phyloP scores from a whole-genome alignment of 176 grass and related monocot species.

The Oryza punctata region DNA sequence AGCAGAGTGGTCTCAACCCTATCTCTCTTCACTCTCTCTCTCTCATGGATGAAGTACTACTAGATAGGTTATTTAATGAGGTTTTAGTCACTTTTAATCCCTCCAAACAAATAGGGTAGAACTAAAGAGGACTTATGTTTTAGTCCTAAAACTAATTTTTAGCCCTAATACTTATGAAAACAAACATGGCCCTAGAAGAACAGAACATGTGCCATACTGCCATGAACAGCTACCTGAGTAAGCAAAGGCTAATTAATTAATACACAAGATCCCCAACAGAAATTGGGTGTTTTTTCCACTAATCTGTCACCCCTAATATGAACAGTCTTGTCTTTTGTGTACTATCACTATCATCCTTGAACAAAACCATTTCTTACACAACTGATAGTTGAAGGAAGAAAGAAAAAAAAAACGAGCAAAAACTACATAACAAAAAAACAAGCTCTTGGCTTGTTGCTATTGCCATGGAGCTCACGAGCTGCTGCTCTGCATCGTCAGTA shows the following conservation, averaged over 20 bases:
- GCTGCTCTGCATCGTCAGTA: constrained; percentile 35
- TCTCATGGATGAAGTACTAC: too few relatives aligned
- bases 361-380: constrained; percentile 45
- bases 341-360: constrained; percentile 35
- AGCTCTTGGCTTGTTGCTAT: neutral
- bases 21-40: too few relatives aligned
- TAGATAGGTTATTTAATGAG: too few relatives aligned
- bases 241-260: neutral
- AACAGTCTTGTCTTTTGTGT: neutral
- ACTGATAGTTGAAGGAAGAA: neutral
- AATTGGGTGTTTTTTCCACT: neutral
- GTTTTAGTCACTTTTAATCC: too few relatives aligned
- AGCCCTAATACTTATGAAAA: too few relatives aligned
- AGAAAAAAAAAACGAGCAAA: neutral
- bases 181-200: too few relatives aligned
- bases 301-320: neutral
- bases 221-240: too few relatives aligned
- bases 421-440: neutral
- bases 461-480: neutral
- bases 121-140: too few relatives aligned
- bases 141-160: too few relatives aligned
- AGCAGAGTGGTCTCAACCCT: too few relatives aligned
- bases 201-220: too few relatives aligned
- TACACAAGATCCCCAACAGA: neutral
- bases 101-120: too few relatives aligned